Conservation (phyloP, 208 protist genomes). For the Strigomonas culicis region DNA sequence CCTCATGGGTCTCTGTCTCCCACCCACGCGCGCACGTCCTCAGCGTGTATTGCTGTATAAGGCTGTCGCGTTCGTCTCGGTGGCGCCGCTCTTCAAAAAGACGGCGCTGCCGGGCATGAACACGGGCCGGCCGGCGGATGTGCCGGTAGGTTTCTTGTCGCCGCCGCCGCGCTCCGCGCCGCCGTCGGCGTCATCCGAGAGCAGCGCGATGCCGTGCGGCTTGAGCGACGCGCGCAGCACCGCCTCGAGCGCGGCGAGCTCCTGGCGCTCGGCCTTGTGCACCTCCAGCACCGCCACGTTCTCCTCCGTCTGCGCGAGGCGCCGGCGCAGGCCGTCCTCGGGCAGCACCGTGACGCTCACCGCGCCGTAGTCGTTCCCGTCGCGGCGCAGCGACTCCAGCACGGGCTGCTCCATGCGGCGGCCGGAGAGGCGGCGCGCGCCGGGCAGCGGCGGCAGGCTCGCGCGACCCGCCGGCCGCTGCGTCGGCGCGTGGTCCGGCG, state of each 20-base stretch:
- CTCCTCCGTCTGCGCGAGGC: slow-evolving; percentile 72
- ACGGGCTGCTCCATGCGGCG: slow-evolving; percentile 38
- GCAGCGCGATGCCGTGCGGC: slow-evolving; percentile 4
- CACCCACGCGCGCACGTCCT: too few species aligned
- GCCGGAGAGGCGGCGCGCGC: slow-evolving; percentile 19
- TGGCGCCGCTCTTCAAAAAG: slow-evolving; percentile 36
- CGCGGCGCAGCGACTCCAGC: slow-evolving; percentile 30
- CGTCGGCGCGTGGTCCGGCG: background rate
- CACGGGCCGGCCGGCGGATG: slow-evolving; percentile 40
- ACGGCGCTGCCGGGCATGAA: slow-evolving; percentile 52
- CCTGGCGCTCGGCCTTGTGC: slow-evolving; percentile 72
- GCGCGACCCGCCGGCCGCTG: background rate
- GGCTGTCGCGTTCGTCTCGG: too few species aligned
- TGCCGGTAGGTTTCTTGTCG: background rate
- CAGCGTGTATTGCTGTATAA: too few species aligned
- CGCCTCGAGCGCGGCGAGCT: slow-evolving; percentile 58
- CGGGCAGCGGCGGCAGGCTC: background rate
- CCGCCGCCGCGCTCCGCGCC: background rate
- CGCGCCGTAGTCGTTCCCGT: slow-evolving; percentile 17
- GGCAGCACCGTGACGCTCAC: slow-evolving; percentile 38
- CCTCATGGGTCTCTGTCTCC: too few species aligned
- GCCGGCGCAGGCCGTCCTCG: slow-evolving; percentile 52
- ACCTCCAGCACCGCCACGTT: slow-evolving; percentile 60
- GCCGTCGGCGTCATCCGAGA: slow-evolving; percentile 6
- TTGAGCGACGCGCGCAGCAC: slow-evolving; percentile 26